Evolutionary conservation across 805 yeast species (phyloP).

Genomic region (Wickerhamomyces chambardii): DNA sequence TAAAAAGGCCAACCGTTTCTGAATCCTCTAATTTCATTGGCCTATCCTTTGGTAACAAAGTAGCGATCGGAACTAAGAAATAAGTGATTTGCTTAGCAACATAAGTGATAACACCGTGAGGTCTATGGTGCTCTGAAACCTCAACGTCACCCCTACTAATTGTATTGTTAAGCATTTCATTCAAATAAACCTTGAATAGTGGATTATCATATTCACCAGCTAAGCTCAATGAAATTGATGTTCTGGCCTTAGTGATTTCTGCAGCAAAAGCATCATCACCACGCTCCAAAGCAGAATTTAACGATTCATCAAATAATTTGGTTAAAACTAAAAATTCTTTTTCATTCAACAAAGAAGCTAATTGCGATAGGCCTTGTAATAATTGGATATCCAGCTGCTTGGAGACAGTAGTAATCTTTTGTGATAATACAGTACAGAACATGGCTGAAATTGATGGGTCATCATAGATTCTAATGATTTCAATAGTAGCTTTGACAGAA

Average conservation of each 20-base stretch:
- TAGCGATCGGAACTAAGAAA: constrained; percentile 68
- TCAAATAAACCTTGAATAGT: constrained; percentile 47
- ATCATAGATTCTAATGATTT: constrained; percentile 54
- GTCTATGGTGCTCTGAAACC: constrained; percentile 66
- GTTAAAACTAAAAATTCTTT: constrained; percentile 61
- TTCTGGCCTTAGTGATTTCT: constrained; percentile 42
- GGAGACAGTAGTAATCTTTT: constrained; percentile 48
- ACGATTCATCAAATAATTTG: constrained; percentile 44
- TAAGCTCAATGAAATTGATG: constrained; percentile 27
- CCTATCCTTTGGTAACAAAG: constrained; percentile 49
- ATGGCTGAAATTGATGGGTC: constrained; percentile 70
- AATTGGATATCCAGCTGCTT: constrained; percentile 46
- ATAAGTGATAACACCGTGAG: constrained; percentile 61
- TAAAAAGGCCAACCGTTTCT: constrained; percentile 49
- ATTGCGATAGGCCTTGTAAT: constrained; percentile 50
- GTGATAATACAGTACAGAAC: constrained; percentile 74
- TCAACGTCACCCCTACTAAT: constrained; percentile 76
- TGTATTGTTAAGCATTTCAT: constrained; percentile 57
- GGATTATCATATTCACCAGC: constrained; percentile 25
- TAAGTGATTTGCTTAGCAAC: constrained; percentile 62
- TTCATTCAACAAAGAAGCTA: constrained; percentile 53
- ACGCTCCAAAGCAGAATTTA: constrained; percentile 32
- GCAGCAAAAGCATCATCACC: constrained; percentile 27
- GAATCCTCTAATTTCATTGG: constrained; percentile 34
- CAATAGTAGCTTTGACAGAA: constrained; percentile 58